A percentile compares a stretch with the other conserved stretches of the same genome.
These are phyloP conservation scores for Spathaspora passalidarum DNA, from an alignment of 805 yeast genomes.

Conservation along the genomic window DNA sequence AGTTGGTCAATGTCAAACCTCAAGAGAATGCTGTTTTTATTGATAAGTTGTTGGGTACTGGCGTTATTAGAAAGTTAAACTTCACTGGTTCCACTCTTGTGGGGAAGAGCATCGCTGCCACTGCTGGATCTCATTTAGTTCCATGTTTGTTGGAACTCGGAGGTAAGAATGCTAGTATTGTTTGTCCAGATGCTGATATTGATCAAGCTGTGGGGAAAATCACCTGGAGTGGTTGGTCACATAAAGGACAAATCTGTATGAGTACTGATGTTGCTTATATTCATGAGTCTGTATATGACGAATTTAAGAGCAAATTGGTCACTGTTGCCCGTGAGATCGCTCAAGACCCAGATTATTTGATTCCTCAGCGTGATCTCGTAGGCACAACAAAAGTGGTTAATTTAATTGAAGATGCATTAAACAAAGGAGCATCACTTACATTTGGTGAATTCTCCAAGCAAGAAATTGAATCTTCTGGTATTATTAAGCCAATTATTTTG, in stretches of 20 bases:
- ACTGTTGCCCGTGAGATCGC: conserved; percentile 13
- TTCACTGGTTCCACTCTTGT: conserved; percentile 46
- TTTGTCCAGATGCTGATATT: conserved; percentile 33
- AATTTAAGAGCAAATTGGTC: conserved; percentile 18
- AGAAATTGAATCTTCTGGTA: conserved; percentile 1
- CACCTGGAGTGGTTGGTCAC: conserved; percentile 37
- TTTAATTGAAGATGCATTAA: conserved; percentile 35
- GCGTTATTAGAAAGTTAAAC: conserved; percentile 32
- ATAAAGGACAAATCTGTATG: conserved; percentile 51
- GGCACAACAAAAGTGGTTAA: conserved; percentile 19
- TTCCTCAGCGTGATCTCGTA: conserved; percentile 27
- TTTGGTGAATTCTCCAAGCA: conserved; percentile 15
- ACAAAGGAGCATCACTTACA: conserved; percentile 33
- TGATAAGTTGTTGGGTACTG: conserved; percentile 22
- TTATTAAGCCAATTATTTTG: conserved; percentile 28
- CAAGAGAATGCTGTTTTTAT: conserved; percentile 22
- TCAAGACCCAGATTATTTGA: conserved; percentile 16
- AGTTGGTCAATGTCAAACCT: conserved; percentile 28
- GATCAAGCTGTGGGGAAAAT: conserved; percentile 23
- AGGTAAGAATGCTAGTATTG: conserved; percentile 39
- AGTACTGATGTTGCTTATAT: conserved; percentile 38
- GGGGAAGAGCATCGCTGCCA: conserved; percentile 33
- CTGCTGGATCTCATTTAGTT: conserved; percentile 36
- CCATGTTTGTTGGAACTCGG: conserved; percentile 45
- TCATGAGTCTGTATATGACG: conserved; percentile 31